phyloP scores from a whole-genome alignment of 345 rosid genomes.

The Populus davidiana region DNA sequence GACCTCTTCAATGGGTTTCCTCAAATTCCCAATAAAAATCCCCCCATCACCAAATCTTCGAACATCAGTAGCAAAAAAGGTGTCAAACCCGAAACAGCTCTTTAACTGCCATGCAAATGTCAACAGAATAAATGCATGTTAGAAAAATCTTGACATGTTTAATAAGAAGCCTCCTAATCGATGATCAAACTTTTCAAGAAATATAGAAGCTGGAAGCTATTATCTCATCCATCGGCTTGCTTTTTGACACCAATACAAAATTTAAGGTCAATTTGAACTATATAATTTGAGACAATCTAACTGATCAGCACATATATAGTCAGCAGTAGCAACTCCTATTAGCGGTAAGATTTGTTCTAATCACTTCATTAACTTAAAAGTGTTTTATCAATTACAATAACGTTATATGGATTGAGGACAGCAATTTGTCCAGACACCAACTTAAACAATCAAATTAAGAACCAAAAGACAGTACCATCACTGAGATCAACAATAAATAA shows the following conservation, averaged over 20 bases:
- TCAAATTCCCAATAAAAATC: slow-evolving; percentile 76
- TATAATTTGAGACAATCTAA: no score
- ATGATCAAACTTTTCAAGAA: not conserved
- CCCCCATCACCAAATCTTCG: slow-evolving; percentile 98
- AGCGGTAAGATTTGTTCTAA: no score
- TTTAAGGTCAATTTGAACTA: no score
- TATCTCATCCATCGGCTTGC: no score
- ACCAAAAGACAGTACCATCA: not conserved
- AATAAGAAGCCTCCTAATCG: not conserved
- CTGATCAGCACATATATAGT: no score
- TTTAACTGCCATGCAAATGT: slow-evolving; percentile 55
- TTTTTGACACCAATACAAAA: no score
- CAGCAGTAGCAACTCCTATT: no score
- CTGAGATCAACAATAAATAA: not conserved
- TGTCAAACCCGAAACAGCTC: slow-evolving; percentile 83
- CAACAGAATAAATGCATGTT: not conserved
- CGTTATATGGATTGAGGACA: no score
- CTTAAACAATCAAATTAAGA: not conserved
- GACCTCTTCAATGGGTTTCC: slow-evolving; percentile 75
- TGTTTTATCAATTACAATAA: no score
- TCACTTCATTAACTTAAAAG: no score
- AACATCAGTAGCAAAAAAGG: slow-evolving; percentile 84
- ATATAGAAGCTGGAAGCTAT: no score
- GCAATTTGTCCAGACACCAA: not conserved
- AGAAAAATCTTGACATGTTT: not conserved